A percentile compares a stretch with the other conserved stretches of the same genome.
Evolutionary conservation across 768 basidiomycete species (phyloP).

Genomic region (Russula griseocarnosa): DNA sequence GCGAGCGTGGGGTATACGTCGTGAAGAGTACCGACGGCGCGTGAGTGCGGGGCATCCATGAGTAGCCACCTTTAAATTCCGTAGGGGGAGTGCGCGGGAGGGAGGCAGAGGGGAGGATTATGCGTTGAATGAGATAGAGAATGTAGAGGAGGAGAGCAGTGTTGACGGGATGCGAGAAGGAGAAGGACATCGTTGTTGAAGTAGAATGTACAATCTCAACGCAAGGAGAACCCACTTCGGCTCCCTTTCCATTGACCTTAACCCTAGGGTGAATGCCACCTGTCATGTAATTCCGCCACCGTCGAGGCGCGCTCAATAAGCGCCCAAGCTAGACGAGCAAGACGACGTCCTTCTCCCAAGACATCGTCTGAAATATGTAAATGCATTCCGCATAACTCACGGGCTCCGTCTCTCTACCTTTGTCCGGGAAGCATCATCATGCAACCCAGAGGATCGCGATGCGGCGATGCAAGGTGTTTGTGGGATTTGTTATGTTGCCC

Average conservation of each 20-base stretch:
- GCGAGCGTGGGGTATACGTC: constrained; percentile 73
- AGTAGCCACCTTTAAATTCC: constrained; percentile 81
- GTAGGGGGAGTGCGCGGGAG: constrained; percentile 49
- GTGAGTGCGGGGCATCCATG: constrained; percentile 86
- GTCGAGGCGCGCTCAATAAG: too few species aligned
- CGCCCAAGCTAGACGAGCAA: too few species aligned
- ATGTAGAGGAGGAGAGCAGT: constrained; percentile 76
- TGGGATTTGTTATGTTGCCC: constrained; percentile 54
- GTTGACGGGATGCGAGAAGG: constrained; percentile 69
- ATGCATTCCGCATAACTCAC: background rate
- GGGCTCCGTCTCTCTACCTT: background rate
- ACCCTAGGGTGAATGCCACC: background rate
- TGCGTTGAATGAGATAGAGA: constrained; percentile 68
- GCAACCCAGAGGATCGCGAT: constrained; percentile 62
- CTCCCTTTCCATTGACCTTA: background rate
- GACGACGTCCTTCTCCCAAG: too few species aligned
- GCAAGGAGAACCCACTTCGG: background rate
- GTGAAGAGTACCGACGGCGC: constrained; percentile 76
- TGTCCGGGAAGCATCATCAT: constrained; percentile 76
- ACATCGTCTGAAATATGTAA: background rate
- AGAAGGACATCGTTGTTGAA: constrained; percentile 37
- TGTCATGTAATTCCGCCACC: background rate
- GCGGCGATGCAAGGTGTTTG: constrained; percentile 55
- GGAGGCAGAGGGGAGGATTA: constrained; percentile 63
- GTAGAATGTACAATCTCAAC: background rate